Conservation (phyloP, 306 rosid genomes). For the Malus asiatica region DNA sequence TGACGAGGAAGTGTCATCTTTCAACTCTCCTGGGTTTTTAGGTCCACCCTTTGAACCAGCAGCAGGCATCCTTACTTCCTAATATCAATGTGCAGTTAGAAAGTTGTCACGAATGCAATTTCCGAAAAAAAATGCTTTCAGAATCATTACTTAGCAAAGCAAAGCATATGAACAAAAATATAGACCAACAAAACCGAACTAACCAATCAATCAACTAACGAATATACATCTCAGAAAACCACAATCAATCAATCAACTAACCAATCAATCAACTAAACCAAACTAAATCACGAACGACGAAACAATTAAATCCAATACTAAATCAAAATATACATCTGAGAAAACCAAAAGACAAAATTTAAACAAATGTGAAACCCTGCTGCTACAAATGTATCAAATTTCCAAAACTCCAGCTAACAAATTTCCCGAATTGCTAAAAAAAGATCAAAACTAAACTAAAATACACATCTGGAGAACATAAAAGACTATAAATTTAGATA, state of each 20-base stretch:
- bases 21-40: conserved; percentile 68
- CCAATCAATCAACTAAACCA: not conserved
- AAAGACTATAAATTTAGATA: not conserved
- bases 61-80: conserved; percentile 98
- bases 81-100: conserved; percentile 21
- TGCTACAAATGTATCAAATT: not conserved
- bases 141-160: not conserved
- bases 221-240: too few species aligned
- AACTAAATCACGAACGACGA: not conserved
- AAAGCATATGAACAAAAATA: not conserved
- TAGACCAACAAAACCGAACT: not conserved
- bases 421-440: not conserved
- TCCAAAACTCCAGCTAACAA: not conserved
- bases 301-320: too few species aligned
- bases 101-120: not conserved
- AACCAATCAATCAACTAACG: not conserved
- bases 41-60: conserved; percentile 75
- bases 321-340: not conserved
- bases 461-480: not conserved
- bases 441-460: not conserved
- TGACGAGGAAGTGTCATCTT: conserved; percentile 71
- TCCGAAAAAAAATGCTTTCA: not conserved
- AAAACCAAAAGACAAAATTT: not conserved
- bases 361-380: not conserved
- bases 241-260: not conserved